phyloP scores from a whole-genome alignment of 1,284 basidiomycete species.

The Jaminaea rosea region DNA sequence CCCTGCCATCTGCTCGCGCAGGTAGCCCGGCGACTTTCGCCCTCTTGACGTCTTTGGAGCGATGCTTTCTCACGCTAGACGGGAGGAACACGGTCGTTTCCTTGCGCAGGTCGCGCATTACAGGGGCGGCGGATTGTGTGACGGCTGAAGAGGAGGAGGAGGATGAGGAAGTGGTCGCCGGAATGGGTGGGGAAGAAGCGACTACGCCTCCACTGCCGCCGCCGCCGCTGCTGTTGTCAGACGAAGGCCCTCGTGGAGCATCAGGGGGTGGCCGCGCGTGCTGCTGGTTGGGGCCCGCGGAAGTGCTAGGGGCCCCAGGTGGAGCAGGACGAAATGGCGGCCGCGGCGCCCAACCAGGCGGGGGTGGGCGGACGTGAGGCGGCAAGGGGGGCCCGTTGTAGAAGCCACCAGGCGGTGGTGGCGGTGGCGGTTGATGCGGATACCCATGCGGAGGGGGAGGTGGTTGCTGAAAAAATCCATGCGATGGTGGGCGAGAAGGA shows the following conservation, averaged over 20 bases:
- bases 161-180: background rate
- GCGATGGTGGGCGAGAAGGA: slow-evolving; percentile 15
- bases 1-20: background rate
- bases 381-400: background rate
- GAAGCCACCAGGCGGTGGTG: background rate
- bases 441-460: too few species aligned
- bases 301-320: too few species aligned
- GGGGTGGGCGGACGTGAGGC: background rate
- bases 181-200: background rate
- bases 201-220: too few species aligned
- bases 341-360: background rate
- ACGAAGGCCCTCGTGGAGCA: background rate
- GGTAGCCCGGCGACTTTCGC: background rate
- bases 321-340: background rate
- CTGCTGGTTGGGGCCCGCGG: too few species aligned
- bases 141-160: slow-evolving; percentile 11
- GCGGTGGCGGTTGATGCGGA: slow-evolving; percentile 8
- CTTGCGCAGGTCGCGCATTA: slow-evolving; percentile 40
- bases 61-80: slow-evolving; percentile 29
- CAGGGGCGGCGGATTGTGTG: slow-evolving; percentile 34
- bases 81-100: slow-evolving; percentile 43
- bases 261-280: too few species aligned
- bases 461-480: too few species aligned
- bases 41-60: slow-evolving; percentile 4
- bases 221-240: background rate